Percentiles rank a stretch among this genome's conserved stretches.
Evolutionary conservation across 2,329 filamentous ascomycete species (phyloP).

Genomic region (Apiospora rasikravindrae): DNA sequence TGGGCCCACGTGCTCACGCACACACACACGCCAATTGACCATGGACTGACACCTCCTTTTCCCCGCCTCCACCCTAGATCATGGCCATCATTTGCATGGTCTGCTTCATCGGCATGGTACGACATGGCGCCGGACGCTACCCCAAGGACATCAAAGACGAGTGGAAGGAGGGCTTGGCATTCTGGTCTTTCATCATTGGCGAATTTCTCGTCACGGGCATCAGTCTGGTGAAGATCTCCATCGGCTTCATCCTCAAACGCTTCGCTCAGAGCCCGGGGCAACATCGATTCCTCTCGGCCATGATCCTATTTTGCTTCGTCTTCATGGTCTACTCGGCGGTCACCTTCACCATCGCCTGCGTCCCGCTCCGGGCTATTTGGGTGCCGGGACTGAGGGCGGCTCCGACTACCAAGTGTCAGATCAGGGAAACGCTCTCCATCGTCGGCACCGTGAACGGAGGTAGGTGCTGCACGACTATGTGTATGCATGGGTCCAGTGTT

Average conservation of each 20-base stretch:
- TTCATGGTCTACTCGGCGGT: not conserved
- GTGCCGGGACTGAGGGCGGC: not conserved
- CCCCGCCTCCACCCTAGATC: not conserved
- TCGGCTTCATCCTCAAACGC: slow-evolving; percentile 13
- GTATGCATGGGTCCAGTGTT: no score
- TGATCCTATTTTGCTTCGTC: not conserved
- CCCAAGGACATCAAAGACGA: not conserved
- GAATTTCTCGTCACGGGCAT: slow-evolving; percentile 10
- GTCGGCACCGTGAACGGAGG: not conserved
- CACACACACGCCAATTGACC: no score
- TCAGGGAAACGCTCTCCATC: not conserved
- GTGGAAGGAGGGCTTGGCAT: slow-evolving; percentile 8
- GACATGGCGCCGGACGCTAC: slow-evolving; percentile 15
- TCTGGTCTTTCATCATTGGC: not conserved
- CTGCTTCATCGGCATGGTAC: slow-evolving; percentile 20
- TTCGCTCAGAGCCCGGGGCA: not conserved
- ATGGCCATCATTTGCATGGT: slow-evolving; percentile 21
- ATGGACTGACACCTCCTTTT: no score
- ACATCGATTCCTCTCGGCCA: not conserved
- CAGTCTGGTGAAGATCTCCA: slow-evolving; percentile 19
- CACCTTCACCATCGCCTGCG: not conserved
- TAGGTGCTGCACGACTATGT: not conserved
- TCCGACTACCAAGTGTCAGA: not conserved
- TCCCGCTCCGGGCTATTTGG: not conserved
- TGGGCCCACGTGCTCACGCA: no score